Evolutionary conservation across 352 stramenopile species (phyloP), one percentile per base, ranked within the genome.

Genomic region (Pythium aristosporum): DNA sequence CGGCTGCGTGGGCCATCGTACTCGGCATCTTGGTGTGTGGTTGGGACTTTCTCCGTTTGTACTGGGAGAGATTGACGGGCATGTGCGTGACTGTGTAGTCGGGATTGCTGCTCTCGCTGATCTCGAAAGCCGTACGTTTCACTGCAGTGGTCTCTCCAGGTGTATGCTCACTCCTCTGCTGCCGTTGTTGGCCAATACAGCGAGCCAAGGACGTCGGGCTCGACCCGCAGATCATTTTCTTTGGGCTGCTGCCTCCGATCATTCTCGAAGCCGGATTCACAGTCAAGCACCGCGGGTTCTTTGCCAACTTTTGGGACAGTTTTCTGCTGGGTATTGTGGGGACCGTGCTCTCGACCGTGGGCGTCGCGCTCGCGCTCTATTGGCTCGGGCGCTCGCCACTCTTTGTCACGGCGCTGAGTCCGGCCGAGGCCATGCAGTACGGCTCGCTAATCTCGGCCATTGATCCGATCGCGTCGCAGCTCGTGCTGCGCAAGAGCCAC

Each of bases 381-480:
- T 76, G 67, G 55, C 70, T 88, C 41, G 82, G 73, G 11, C 66
- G 50, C 18, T 63, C 59, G 34, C 39, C 59, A 5, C 51, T 66
- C 18, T 32, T 70, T 23, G 37, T 37, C 9, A 62, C 57, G 8
- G 50, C 49, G 3, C 47, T 73, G 5, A 64, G 36, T 43, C 43
- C 67, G 5, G 52, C 56, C 30, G 91, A 98, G 64, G 73, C 80
- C 2, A 75, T 98, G 32, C 69, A 97, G 21, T 98, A 98, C 76
- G 92, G 92, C 34, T 69, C 88, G 20, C 74, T 98, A 11, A 97
- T 98, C 52, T 95, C 78, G 5, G 87, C 92, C 15, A 92, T 98
- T 7, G 94, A 98, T 71, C 92, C 94, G 3, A 92, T 98, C 6
- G 91, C 92, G 0, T 98, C 91, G 13, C 69, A 98, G 20, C 88